Conservation (phyloP, 495 filamentous ascomycete species). For the Cercophora newfieldiana region DNA sequence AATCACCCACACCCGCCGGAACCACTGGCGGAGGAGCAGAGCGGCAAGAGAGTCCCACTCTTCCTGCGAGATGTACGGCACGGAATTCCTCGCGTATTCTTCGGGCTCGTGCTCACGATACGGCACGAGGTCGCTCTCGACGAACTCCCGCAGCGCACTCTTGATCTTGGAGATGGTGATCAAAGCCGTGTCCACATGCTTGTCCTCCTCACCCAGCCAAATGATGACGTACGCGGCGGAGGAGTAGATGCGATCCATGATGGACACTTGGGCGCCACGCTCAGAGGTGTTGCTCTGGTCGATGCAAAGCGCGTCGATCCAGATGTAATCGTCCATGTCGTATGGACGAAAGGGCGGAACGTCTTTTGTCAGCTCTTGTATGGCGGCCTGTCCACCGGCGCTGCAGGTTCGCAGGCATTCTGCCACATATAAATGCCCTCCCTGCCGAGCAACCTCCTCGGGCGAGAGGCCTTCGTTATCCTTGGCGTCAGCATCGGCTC, state of each 20-base stretch:
- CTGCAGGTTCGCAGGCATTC: too few species aligned
- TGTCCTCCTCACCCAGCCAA: slow-evolving; percentile 38
- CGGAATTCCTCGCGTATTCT: not conserved
- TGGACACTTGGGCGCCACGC: slow-evolving; percentile 31
- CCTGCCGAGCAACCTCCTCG: too few species aligned
- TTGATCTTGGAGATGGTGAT: too few species aligned
- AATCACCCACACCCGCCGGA: slow-evolving; percentile 19
- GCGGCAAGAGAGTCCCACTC: slow-evolving; percentile 20
- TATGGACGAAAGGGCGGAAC: too few species aligned
- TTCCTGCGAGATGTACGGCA: slow-evolving; percentile 7
- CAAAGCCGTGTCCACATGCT: slow-evolving; percentile 11
- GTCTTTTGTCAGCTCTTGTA: too few species aligned
- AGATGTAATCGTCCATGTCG: not conserved
- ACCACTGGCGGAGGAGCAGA: slow-evolving; percentile 20
- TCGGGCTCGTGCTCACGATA: not conserved
- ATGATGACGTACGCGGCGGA: slow-evolving; percentile 30
- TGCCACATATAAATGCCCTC: too few species aligned
- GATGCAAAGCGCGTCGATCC: slow-evolving; percentile 43
- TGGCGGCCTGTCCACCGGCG: too few species aligned
- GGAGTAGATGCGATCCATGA: slow-evolving; percentile 41
- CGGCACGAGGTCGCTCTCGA: not conserved
- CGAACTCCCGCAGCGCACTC: not conserved
- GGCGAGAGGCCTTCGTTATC: too few species aligned
- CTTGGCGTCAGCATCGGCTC: too few species aligned
- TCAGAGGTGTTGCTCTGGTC: slow-evolving; percentile 39